phyloP scores from a whole-genome alignment of 1,284 basidiomycete species.

The Chiua sp. region DNA sequence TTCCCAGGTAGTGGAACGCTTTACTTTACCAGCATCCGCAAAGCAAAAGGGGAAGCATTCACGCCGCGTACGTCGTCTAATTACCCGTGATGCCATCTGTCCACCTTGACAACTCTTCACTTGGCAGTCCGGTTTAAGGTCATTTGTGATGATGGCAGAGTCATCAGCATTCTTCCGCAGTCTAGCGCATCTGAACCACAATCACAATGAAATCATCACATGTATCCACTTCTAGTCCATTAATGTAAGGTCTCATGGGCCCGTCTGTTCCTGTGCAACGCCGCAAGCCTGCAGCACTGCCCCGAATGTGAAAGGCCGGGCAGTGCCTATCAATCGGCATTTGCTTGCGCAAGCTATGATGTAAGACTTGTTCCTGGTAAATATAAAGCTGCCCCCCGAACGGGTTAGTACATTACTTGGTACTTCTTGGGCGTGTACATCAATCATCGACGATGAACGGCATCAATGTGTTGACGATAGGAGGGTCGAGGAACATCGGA shows the following conservation, averaged over 20 bases:
- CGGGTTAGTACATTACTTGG: no score
- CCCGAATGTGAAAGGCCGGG: background rate
- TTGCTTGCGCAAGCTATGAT: background rate
- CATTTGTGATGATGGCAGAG: constrained; percentile 65
- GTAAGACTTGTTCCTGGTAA: background rate
- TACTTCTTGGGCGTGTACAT: background rate
- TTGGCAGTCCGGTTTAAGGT: constrained; percentile 79
- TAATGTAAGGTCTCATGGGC: no score
- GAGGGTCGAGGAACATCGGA: constrained; percentile 69
- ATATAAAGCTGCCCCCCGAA: constrained; percentile 13
- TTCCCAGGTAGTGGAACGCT: constrained; percentile 67
- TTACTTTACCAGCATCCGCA: constrained; percentile 81
- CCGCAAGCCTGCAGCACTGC: background rate
- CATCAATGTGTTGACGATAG: constrained; percentile 51
- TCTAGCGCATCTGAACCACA: background rate
- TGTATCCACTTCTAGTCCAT: no score
- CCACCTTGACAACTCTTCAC: background rate
- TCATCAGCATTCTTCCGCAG: constrained; percentile 42
- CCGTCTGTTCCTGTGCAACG: background rate
- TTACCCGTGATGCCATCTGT: background rate
- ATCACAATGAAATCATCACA: background rate
- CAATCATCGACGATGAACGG: constrained; percentile 28
- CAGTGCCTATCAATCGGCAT: no score
- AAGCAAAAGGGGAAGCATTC: constrained; percentile 74
- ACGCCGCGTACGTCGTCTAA: constrained; percentile 61